Percentiles rank a stretch among this genome's conserved stretches.
These are phyloP conservation scores for Blakeslea trispora DNA, from an alignment of 371 early-diverging fungal genomes.

Conservation along the genomic window DNA sequence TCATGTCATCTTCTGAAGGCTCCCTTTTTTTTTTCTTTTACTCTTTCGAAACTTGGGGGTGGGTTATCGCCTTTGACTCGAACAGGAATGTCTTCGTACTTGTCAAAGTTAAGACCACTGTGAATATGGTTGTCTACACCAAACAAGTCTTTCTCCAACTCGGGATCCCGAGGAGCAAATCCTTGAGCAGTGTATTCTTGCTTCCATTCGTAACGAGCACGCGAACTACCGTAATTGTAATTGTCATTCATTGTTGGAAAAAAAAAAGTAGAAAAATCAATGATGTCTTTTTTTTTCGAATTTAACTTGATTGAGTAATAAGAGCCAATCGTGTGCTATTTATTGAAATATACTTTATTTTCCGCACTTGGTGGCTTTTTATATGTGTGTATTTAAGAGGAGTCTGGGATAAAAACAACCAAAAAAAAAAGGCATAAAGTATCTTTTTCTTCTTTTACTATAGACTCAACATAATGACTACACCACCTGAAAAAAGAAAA, in stretches of 20 bases:
- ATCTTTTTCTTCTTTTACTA: no score
- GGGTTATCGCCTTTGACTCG: conserved; percentile 50
- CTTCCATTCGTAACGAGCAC: conserved; percentile 51
- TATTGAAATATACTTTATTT: no score
- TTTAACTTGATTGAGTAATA: no score
- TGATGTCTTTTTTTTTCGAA: not conserved
- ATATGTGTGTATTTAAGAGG: no score
- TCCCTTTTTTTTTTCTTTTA: conserved; percentile 9
- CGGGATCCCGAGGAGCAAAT: conserved; percentile 43
- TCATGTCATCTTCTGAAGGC: no score
- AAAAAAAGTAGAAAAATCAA: not conserved
- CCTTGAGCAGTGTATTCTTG: conserved; percentile 26
- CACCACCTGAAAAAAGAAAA: not conserved
- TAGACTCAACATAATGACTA: no score
- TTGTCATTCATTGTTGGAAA: conserved; percentile 2
- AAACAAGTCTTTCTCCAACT: conserved; percentile 57
- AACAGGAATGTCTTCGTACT: conserved; percentile 59
- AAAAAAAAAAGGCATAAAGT: no score
- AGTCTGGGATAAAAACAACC: no score
- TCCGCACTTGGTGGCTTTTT: no score
- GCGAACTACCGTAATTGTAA: conserved; percentile 48
- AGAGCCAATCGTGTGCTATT: no score
- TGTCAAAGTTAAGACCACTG: conserved; percentile 60
- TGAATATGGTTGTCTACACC: conserved; percentile 39
- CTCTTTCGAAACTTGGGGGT: conserved; percentile 40